Percentiles rank a stretch among this genome's conserved stretches.
Evolutionary conservation across 2,329 filamentous ascomycete genomes (phyloP).

Genomic region (Verticillium nonalfalfae): DNA sequence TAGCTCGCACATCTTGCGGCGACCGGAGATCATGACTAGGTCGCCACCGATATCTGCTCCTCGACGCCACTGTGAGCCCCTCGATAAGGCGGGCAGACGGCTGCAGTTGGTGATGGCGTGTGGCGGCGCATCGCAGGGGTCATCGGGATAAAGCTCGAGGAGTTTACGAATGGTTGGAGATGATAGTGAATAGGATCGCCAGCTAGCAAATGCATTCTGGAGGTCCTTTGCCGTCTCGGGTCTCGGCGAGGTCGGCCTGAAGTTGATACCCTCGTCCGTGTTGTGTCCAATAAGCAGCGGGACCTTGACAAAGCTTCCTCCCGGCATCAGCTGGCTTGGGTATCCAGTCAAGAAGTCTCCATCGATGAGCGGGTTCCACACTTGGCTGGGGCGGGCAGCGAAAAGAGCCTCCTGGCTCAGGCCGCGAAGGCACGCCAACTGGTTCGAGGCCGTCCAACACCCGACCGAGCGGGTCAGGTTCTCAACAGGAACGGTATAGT

Average conservation of each 20-base stretch:
- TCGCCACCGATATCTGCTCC: slow-evolving; percentile 38
- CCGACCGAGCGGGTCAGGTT: slow-evolving; percentile 26
- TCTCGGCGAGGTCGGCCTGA: slow-evolving; percentile 26
- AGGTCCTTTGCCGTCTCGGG: slow-evolving; percentile 35
- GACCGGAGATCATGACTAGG: slow-evolving; percentile 39
- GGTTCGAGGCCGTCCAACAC: slow-evolving; percentile 25
- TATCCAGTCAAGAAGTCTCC: slow-evolving; percentile 40
- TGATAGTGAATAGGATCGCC: slow-evolving; percentile 38
- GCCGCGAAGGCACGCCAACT: slow-evolving; percentile 28
- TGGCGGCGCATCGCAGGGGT: slow-evolving; percentile 38
- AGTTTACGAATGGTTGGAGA: slow-evolving; percentile 34
- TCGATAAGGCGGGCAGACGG: slow-evolving; percentile 11
- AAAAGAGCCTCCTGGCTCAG: slow-evolving; percentile 24
- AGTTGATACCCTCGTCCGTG: slow-evolving; percentile 38
- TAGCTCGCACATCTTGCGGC: slow-evolving; percentile 36
- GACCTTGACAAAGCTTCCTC: slow-evolving; percentile 34
- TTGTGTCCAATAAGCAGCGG: slow-evolving; percentile 42
- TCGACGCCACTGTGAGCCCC: slow-evolving; percentile 37
- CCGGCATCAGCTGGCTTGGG: slow-evolving; percentile 34
- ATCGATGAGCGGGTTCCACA: slow-evolving; percentile 38
- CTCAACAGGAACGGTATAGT: slow-evolving; percentile 25
- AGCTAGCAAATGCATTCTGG: slow-evolving; percentile 30
- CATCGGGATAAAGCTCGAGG: slow-evolving; percentile 40
- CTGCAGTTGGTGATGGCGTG: slow-evolving; percentile 30
- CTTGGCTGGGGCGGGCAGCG: slow-evolving; percentile 25